phyloP scores from a whole-genome alignment of 148 eudicot genomes.

The Pharnaceum exiguum region DNA sequence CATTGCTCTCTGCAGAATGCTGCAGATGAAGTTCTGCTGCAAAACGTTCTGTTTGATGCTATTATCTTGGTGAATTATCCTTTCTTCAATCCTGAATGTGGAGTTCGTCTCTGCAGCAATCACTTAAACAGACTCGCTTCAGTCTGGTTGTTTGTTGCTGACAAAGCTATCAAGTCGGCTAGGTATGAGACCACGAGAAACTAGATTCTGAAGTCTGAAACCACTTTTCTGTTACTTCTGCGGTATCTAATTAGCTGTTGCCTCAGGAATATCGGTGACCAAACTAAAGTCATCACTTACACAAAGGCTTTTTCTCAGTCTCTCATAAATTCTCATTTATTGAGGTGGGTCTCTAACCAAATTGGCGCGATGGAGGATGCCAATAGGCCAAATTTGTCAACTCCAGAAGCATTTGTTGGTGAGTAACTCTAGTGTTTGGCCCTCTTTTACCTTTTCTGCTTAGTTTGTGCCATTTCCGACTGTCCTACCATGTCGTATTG shows the following conservation, averaged over 20 bases:
- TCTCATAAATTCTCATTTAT: slow-evolving; percentile 42
- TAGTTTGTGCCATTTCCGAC: slow-evolving; percentile 4
- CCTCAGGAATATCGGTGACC: slow-evolving; percentile 43
- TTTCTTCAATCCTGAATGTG: slow-evolving; percentile 36
- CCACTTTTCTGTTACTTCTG: slow-evolving; percentile 4
- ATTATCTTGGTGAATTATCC: slow-evolving; percentile 47
- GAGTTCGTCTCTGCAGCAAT: slow-evolving; percentile 35
- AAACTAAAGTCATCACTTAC: slow-evolving; percentile 38
- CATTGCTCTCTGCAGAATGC: slow-evolving; percentile 36
- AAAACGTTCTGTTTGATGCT: slow-evolving; percentile 47
- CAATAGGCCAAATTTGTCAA: slow-evolving; percentile 30
- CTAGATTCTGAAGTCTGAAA: slow-evolving; percentile 2
- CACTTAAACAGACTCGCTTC: slow-evolving; percentile 42
- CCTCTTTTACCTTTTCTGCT: neutral
- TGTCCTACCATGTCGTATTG: slow-evolving; percentile 5
- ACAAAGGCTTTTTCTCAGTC: slow-evolving; percentile 54
- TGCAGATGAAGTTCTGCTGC: slow-evolving; percentile 40
- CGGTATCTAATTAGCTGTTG: slow-evolving; percentile 3
- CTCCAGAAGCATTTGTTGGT: slow-evolving; percentile 69
- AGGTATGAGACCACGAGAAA: slow-evolving; percentile 32
- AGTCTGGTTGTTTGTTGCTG: slow-evolving; percentile 67
- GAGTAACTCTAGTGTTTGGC: slow-evolving; percentile 25
- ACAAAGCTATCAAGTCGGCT: slow-evolving; percentile 51
- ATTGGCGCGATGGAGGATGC: slow-evolving; percentile 27
- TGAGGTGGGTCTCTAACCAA: slow-evolving; percentile 42